Evolutionary conservation across 23 red algal species (phyloP), one percentile per base, ranked within the genome.

Genomic region (Gracilaria domingensis): DNA sequence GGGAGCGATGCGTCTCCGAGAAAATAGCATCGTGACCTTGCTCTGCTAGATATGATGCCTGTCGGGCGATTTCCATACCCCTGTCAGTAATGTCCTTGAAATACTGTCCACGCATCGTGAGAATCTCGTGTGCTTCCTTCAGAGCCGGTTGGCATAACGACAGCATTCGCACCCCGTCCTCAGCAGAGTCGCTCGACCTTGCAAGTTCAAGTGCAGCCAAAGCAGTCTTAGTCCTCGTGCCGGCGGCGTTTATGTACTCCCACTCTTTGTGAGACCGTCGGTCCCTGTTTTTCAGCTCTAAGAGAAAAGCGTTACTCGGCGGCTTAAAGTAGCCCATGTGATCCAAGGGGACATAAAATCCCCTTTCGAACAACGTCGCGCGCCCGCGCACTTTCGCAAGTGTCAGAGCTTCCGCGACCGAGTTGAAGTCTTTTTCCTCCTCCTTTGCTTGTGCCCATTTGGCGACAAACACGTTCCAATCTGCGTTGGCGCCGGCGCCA

Each of bases 321-420:
- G 76, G 76, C 76, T 80, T 80, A 0, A 80, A 80, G 34, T 54
- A 80, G 5, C 45, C 76, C n/a, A 80, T 35, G 28, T 80, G 47
- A 7, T 36, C 26, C 0, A 80, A 57, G 24, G 47, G 76, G 25
- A 80, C 76, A 80, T 57, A 16, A 8, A 17, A 17, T 57, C 76
- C 76, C 20, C 76, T 44, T 7, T 80, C 38, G 45, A 80, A 80
- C 24, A 56, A n/a, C n/a, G n/a, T n/a, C n/a, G n/a, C n/a, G n/a
- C n/a, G n/a, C n/a, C n/a, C n/a, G n/a, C n/a, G n/a, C n/a, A n/a
- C n/a, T n/a, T n/a, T n/a, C n/a, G n/a, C n/a, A n/a, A n/a, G n/a
- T n/a, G n/a, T n/a, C n/a, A n/a, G n/a, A n/a, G n/a, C n/a, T n/a
- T n/a, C n/a, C n/a, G n/a, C n/a, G n/a, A n/a, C n/a, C n/a, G n/a